Base-by-base conservation (phyloP, 1,284 basidiomycete species). In the Tilletia walkeri region DNA sequence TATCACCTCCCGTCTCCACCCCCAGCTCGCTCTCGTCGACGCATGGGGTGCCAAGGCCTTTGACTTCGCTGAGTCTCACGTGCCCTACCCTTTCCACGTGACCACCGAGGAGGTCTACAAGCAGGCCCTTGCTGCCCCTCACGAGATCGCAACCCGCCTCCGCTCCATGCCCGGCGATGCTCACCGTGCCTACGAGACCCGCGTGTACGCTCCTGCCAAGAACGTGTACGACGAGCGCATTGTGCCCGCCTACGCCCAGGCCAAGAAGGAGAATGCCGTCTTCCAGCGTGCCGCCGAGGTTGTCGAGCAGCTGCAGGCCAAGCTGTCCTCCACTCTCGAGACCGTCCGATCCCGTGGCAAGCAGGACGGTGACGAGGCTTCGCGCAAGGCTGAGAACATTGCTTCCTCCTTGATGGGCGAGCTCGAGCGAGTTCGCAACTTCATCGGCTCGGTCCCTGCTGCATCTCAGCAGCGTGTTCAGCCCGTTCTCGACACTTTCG, bases 51-150 rank as follows among this genome's bases (percentile, higher is more conserved):
- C 77, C 72, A 79, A 81, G 73, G 74, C 73, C 69, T 71, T 83
- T 50, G 72, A 78, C 67, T 80, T 80, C 69, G 80, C 75, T 63
- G 81, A 83, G 73, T 73, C 73, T 75, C 80, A 80, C 69, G 76
- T 78, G 72, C 54, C 73, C 53, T 82, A 82, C 74, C 82, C 82
- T 45, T 83, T 83, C 76, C 76, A 80, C 69, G 79, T 78, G 66
- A 80, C 78, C 67, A 72, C 80, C 38, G 69, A 72, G 47, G 76
- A 82, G 54, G 67, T 83, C 38, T 72, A 76, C 67, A 68, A 76
- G 36, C 68, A 70, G 24, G 78, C 76, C 66, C 75, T 76, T 74
- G 63, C 71, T 7, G 78, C 79, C 38, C 75, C 79, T 18, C 76
- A 79, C 48, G 75, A 79, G 65, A 77, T 75, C 45, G 53, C 61